These are phyloP conservation scores for Flaveria ramosissima DNA, from an alignment of 129 eudicot genomes.

Conservation along the genomic window DNA sequence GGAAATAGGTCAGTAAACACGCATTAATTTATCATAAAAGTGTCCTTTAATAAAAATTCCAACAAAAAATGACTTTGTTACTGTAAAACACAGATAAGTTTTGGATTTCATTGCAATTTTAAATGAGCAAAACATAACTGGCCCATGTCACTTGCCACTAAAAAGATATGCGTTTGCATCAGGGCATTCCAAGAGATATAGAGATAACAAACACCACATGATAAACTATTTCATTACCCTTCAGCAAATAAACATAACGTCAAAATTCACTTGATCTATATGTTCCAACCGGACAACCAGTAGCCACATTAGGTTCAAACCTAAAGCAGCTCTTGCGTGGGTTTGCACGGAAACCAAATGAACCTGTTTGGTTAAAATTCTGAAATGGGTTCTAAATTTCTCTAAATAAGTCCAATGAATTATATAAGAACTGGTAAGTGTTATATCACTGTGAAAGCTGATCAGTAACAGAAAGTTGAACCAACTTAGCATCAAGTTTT, in stretches of 20 bases:
- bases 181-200: neutral
- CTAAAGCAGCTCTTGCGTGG: neutral
- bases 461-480: neutral
- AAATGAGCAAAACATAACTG: neutral
- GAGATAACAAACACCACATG: neutral
- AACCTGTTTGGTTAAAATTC: neutral
- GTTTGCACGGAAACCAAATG: constrained; percentile 13
- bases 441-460: neutral
- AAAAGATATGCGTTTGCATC: constrained; percentile 6
- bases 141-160: neutral
- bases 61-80: neutral
- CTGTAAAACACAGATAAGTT: neutral
- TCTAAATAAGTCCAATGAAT: constrained; percentile 1
- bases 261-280: too few relatives aligned
- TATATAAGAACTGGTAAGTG: neutral
- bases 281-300: neutral
- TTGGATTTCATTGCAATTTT: constrained; percentile 16
- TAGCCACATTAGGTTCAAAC: neutral
- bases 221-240: too few relatives aligned
- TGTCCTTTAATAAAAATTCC: neutral
- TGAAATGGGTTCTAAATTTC: neutral
- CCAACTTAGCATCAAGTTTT: constrained; percentile 20
- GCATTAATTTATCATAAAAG: too few relatives aligned
- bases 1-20: neutral
- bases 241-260: too few relatives aligned